Evolutionary conservation across 306 rosid genomes (phyloP).

Genomic region (Dalbergia oliveri): DNA sequence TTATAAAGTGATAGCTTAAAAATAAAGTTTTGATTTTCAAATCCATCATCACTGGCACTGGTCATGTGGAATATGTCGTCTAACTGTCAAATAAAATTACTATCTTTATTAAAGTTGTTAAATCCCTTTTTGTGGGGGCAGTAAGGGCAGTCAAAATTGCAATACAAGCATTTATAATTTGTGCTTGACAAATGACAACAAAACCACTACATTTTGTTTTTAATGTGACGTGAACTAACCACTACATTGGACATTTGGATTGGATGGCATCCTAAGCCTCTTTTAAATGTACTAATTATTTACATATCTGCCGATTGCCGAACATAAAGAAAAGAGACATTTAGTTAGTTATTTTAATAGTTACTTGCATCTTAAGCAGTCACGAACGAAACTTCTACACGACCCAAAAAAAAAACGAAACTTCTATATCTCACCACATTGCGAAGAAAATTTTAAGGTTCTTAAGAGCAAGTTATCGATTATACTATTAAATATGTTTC

Average conservation of each 20-base stretch:
- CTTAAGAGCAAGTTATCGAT: no score
- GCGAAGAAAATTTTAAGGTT: no score
- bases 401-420: no score
- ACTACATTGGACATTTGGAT: background rate
- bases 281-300: background rate
- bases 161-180: background rate
- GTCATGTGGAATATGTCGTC: background rate
- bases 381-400: no score
- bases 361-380: no score
- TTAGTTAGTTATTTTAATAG: no score
- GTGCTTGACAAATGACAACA: background rate
- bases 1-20: background rate
- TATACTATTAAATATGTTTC: no score
- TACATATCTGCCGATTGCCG: background rate
- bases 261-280: background rate
- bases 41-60: background rate
- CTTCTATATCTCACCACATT: no score
- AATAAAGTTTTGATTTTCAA: background rate
- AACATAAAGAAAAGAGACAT: background rate
- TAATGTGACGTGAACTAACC: conserved; percentile 14
- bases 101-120: background rate
- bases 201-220: conserved; percentile 21
- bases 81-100: conserved; percentile 1
- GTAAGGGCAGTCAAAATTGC: background rate
- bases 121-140: background rate